Conservation (phyloP, 2,329 filamentous ascomycete genomes). For the Metarhizium brunneum region DNA sequence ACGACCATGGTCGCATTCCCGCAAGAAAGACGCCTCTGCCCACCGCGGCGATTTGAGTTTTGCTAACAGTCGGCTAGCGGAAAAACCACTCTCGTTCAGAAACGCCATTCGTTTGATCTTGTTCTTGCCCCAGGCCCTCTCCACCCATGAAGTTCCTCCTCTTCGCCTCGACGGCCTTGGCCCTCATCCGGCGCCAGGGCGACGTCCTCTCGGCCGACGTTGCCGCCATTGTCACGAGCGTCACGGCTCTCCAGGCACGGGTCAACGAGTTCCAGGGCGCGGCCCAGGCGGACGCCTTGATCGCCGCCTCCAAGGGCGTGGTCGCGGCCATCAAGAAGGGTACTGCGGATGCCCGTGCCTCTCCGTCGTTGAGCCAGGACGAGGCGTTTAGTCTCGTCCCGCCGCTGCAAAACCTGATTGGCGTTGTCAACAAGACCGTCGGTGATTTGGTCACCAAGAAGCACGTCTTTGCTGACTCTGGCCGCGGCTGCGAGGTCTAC, state of each 20-base stretch:
- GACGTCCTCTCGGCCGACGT: not conserved
- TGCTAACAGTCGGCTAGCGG: no score
- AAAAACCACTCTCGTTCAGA: no score
- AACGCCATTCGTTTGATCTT: no score
- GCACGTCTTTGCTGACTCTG: not conserved
- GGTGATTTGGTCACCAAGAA: slow-evolving; percentile 2
- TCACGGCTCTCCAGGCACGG: not conserved
- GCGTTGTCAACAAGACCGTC: not conserved
- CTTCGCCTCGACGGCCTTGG: slow-evolving; percentile 5
- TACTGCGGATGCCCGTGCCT: not conserved
- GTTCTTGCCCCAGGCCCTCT: not conserved
- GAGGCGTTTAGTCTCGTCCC: not conserved
- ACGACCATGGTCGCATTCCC: no score
- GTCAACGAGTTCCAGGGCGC: not conserved
- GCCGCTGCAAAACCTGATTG: not conserved
- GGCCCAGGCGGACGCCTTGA: not conserved
- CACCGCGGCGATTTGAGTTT: no score
- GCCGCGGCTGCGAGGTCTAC: slow-evolving; percentile 4
- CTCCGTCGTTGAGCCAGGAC: not conserved
- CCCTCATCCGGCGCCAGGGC: slow-evolving; percentile 1
- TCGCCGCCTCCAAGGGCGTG: not conserved
- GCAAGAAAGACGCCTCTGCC: no score
- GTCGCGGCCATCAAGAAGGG: slow-evolving; percentile 1
- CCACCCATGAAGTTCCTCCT: slow-evolving; percentile 5
- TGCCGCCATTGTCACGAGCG: not conserved